Evolutionary conservation across 257 asterid genomes (phyloP), one percentile per base, ranked within the genome.

Genomic region (Solanum sitiens): DNA sequence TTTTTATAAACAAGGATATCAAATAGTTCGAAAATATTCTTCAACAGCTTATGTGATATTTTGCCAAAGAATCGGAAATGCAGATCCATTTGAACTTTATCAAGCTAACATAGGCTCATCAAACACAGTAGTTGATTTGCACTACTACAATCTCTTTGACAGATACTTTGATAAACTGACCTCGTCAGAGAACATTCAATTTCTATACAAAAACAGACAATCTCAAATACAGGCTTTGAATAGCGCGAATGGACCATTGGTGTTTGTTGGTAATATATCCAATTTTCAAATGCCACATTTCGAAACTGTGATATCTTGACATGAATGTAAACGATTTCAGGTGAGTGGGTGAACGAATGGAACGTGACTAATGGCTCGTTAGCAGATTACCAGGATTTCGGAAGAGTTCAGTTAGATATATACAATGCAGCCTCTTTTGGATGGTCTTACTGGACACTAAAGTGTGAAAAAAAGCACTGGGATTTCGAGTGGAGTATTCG

Each of bases 271-370:
- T 94, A 89, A 45, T 53, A 53, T 18, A 53, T 92, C 72, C 32
- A 25, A 14, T 27, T 15, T 11, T 56, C 47, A 8, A 76, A 3
- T 20, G 14, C 30, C 12, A 50, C 11, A 11, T 39, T 59, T 72
- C 9, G 3, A 59, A 79, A 75, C 68, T 32, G 7, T 76, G 87
- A 79, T 68, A 47, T 70, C 23, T n/a, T 11, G 37, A 30, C 30
- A 7, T 65, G 85, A 37, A 45, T n/a, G 37, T 53, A 67, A 84
- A 14, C 23, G 87, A 84, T 89, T 85, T 86, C 93, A 95, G 98
- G 98, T 68, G 98, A 95, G 87, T 95, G 98, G 98, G 97, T 94
- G 76, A 93, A 94, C 37, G 97, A 95, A 88, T 94, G 95, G 98
- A 89, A 94, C 27, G 94, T 90, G 23, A 87, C 83, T 4, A 80